These are phyloP conservation scores for Ophiostoma sp. DNA, from an alignment of 2,329 filamentous ascomycete genomes.

Conservation along the genomic window DNA sequence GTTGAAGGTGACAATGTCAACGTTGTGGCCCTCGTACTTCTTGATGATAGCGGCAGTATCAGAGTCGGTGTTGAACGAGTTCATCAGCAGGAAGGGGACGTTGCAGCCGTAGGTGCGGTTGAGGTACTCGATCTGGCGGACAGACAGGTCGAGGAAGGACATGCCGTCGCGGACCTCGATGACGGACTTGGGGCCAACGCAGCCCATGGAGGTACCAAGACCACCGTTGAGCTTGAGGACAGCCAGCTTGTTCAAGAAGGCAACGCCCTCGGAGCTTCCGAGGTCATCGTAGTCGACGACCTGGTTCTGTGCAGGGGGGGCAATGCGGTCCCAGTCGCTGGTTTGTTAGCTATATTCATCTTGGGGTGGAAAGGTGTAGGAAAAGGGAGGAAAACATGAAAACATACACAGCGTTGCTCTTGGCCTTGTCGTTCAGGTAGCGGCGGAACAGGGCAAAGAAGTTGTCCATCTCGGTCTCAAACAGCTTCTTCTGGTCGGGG, in stretches of 20 bases:
- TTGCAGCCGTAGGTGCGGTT: slow-evolving; percentile 98
- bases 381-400: not conserved
- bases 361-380: not conserved
- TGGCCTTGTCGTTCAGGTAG: slow-evolving; percentile 98
- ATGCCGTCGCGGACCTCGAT: slow-evolving; percentile 99
- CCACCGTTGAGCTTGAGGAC: slow-evolving; percentile 99
- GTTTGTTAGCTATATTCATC: slow-evolving; percentile 26
- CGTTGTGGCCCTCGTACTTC: slow-evolving; percentile 99
- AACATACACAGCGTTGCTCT: slow-evolving; percentile 79
- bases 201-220: slow-evolving; percentile 99
- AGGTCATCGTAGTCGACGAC: slow-evolving; percentile 93
- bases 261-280: slow-evolving; percentile 80
- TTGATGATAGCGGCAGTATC: slow-evolving; percentile 99
- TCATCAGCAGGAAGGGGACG: slow-evolving; percentile 98
- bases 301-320: slow-evolving; percentile 85
- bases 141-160: slow-evolving; percentile 98
- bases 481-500: slow-evolving; percentile 78
- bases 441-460: slow-evolving; percentile 98
- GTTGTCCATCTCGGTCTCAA: slow-evolving; percentile 99
- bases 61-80: slow-evolving; percentile 99
- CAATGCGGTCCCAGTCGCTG: slow-evolving; percentile 95
- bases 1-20: slow-evolving; percentile 99
- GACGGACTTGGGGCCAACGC: slow-evolving; percentile 97
- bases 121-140: slow-evolving; percentile 97
- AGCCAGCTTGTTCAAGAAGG: slow-evolving; percentile 94